These are phyloP conservation scores for Zasmidium citrigriseum DNA, from an alignment of 2,329 filamentous ascomycete genomes.

Conservation along the genomic window DNA sequence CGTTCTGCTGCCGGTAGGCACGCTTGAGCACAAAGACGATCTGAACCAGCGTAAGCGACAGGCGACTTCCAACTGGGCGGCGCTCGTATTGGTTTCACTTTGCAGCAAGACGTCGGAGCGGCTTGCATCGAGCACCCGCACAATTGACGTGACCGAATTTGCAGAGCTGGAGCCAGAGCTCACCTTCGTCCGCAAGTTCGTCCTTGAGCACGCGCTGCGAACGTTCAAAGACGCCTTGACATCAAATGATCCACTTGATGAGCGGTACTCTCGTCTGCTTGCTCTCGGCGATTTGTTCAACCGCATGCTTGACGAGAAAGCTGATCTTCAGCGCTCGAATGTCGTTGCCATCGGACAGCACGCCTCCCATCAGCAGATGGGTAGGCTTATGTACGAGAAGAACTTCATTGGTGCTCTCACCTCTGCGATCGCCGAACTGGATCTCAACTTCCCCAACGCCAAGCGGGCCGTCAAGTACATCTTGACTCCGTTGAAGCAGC, in stretches of 20 bases:
- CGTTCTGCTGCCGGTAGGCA: constrained; percentile 69
- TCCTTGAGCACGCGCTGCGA: constrained; percentile 87
- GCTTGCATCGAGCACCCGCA: constrained; percentile 41
- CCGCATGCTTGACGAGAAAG: constrained; percentile 81
- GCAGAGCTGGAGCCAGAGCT: constrained; percentile 80
- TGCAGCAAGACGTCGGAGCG: constrained; percentile 86
- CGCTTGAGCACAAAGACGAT: constrained; percentile 70
- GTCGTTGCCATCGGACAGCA: constrained; percentile 15
- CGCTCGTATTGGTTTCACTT: constrained; percentile 81
- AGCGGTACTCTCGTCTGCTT: constrained; percentile 84
- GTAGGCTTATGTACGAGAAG: constrained; percentile 97
- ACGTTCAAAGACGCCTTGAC: constrained; percentile 85
- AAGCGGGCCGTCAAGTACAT: constrained; percentile 97
- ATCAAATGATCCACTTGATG: constrained; percentile 77
- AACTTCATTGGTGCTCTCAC: constrained; percentile 89
- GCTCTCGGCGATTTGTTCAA: constrained; percentile 89
- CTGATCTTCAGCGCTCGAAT: constrained; percentile 53
- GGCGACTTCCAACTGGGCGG: constrained; percentile 82
- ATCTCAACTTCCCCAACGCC: constrained; percentile 89
- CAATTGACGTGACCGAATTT: constrained; percentile 34
- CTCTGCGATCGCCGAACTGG: constrained; percentile 89
- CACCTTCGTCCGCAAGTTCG: constrained; percentile 89
- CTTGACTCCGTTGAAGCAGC: constrained; percentile 79
- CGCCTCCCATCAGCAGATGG: constrained; percentile 75
- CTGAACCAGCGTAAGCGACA: constrained; percentile 79